phyloP scores from a whole-genome alignment of 1,284 basidiomycete species.

The Ustilago lituana region DNA sequence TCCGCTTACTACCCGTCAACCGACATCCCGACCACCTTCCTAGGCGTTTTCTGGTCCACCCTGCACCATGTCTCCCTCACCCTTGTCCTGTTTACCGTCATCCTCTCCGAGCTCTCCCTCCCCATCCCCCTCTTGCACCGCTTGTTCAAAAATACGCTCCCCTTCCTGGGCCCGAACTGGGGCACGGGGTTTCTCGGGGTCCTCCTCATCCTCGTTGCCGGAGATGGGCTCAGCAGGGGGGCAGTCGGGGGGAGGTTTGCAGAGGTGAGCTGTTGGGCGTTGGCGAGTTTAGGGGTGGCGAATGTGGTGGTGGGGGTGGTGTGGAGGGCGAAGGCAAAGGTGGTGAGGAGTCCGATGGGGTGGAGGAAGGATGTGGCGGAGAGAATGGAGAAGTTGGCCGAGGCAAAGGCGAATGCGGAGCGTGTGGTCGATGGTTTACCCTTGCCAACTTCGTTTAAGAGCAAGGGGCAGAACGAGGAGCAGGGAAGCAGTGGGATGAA shows the following conservation, averaged over 20 bases:
- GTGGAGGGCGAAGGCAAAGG: constrained; percentile 34
- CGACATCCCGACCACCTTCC: constrained; percentile 51
- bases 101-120: constrained; percentile 46
- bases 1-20: constrained; percentile 35
- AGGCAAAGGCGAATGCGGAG: constrained; percentile 35
- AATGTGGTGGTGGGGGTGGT: constrained; percentile 28
- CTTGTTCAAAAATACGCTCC: constrained; percentile 45
- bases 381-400: constrained; percentile 31
- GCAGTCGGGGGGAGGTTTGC: constrained; percentile 16
- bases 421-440: constrained; percentile 17
- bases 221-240: constrained; percentile 19
- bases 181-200: constrained; percentile 48
- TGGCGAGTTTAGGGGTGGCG: constrained; percentile 26
- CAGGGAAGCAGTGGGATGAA: not conserved
- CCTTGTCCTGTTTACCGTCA: constrained; percentile 26
- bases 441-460: not conserved
- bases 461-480: not conserved
- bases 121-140: constrained; percentile 31
- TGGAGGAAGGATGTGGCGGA: constrained; percentile 36
- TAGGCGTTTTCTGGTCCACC: constrained; percentile 57
- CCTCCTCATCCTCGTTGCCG: constrained; percentile 40
- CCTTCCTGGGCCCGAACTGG: constrained; percentile 49
- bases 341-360: constrained; percentile 25
- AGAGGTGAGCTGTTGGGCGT: constrained; percentile 27
- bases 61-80: constrained; percentile 39